Conservation (phyloP, 495 filamentous ascomycete genomes). For the Daldinia caldariorum region DNA sequence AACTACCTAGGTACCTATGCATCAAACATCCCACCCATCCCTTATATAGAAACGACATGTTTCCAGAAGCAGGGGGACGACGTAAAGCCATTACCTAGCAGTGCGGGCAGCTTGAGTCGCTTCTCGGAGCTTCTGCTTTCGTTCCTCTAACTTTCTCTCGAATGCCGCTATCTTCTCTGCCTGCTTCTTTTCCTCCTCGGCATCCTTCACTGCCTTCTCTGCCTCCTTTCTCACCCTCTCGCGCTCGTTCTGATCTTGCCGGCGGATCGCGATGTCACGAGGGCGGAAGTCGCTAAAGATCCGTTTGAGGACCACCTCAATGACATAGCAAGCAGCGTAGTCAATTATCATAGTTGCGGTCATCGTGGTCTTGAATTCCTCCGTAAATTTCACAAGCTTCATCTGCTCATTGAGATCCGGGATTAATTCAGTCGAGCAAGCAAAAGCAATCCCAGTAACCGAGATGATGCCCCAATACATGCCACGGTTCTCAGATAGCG, state of each 20-base stretch:
- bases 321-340: constrained; percentile 85
- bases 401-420: constrained; percentile 95
- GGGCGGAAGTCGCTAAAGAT: constrained; percentile 92
- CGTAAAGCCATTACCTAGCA: constrained; percentile 12
- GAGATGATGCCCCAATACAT: constrained; percentile 98
- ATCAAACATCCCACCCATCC: constrained; percentile 2
- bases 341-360: constrained; percentile 88
- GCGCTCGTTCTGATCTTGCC: constrained; percentile 85
- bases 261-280: constrained; percentile 89
- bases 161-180: constrained; percentile 60
- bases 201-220: constrained; percentile 65
- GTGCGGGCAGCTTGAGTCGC: constrained; percentile 27
- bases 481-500: constrained; percentile 90
- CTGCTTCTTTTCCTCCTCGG: constrained; percentile 64
- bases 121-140: constrained; percentile 46
- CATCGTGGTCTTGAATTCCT: constrained; percentile 88
- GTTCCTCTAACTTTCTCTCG: constrained; percentile 57
- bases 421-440: constrained; percentile 94
- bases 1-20: too few species aligned
- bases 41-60: not conserved
- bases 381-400: constrained; percentile 89
- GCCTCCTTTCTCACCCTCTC: constrained; percentile 73
- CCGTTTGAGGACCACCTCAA: constrained; percentile 87
- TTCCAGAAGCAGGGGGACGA: not conserved
- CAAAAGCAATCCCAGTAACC: constrained; percentile 89